Conservation (phyloP, 805 yeast genomes). For the Candida fluviatilis region DNA sequence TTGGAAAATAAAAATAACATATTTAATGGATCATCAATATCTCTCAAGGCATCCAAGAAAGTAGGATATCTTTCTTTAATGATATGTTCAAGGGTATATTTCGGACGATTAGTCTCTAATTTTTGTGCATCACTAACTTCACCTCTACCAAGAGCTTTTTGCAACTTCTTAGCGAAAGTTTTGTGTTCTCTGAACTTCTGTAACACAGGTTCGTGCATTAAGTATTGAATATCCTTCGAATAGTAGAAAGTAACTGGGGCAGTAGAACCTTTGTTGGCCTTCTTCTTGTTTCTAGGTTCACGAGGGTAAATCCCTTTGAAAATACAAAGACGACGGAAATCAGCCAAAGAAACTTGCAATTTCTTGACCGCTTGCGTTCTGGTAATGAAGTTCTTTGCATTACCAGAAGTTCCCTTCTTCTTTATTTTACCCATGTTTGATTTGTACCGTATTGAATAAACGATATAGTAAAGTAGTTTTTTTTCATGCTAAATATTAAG, state of each 20-base stretch:
- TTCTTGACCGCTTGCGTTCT: constrained; percentile 92
- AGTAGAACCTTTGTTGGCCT: constrained; percentile 97
- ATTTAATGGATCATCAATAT: constrained; percentile 90
- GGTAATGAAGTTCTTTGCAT: constrained; percentile 88
- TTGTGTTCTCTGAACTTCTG: constrained; percentile 93
- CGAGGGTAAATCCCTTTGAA: constrained; percentile 98
- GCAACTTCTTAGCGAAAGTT: constrained; percentile 86
- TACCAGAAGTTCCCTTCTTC: constrained; percentile 82
- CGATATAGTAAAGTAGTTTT: not conserved
- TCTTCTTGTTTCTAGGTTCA: constrained; percentile 92
- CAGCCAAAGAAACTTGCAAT: constrained; percentile 90
- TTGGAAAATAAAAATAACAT: constrained; percentile 92
- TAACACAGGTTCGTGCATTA: constrained; percentile 91
- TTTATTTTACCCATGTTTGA: constrained; percentile 57
- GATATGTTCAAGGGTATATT: constrained; percentile 82
- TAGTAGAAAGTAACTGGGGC: constrained; percentile 95
- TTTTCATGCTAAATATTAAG: not conserved
- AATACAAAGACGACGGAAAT: constrained; percentile 94
- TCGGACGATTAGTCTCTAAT: constrained; percentile 75
- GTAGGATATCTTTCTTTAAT: constrained; percentile 95
- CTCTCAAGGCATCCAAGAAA: constrained; percentile 86
- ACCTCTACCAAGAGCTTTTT: constrained; percentile 86
- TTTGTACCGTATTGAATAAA: not conserved
- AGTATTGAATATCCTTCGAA: constrained; percentile 88
- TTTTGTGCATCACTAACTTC: constrained; percentile 86